Conservation (phyloP, 768 basidiomycete genomes). For the Inosperma sp. region DNA sequence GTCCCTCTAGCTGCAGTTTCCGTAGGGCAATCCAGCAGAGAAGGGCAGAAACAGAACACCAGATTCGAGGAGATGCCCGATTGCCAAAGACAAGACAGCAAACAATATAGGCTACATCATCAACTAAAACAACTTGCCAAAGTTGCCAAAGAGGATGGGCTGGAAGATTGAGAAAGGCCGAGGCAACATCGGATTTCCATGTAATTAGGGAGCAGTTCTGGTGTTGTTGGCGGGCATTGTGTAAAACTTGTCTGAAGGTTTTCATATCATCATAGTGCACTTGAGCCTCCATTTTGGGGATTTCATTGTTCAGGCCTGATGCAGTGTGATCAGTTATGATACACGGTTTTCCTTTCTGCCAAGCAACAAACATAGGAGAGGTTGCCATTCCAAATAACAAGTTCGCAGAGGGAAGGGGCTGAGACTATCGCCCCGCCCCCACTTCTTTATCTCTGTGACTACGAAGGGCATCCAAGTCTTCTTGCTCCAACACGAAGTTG, state of each 20-base stretch:
- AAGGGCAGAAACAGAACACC: constrained; percentile 28
- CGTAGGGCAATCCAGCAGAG: constrained; percentile 35
- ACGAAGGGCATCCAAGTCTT: constrained; percentile 20
- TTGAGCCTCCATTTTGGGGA: constrained; percentile 9
- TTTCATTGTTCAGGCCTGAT: background rate
- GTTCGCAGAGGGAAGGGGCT: background rate
- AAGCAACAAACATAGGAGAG: constrained; percentile 27
- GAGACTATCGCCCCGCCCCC: constrained; percentile 15
- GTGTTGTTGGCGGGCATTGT: background rate
- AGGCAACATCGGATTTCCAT: too few species aligned
- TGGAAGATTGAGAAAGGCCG: constrained; percentile 34
- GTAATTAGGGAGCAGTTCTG: constrained; percentile 27
- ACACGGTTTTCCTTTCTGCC: constrained; percentile 30
- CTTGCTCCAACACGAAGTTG: constrained; percentile 1
- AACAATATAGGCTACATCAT: constrained; percentile 22
- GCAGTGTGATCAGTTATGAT: too few species aligned
- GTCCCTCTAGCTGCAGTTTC: constrained; percentile 14
- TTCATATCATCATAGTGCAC: constrained; percentile 19
- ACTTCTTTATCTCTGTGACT: constrained; percentile 24
- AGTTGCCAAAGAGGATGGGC: constrained; percentile 40
- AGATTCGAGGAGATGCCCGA: constrained; percentile 19
- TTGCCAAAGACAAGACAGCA: constrained; percentile 24
- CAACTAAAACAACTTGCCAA: constrained; percentile 31
- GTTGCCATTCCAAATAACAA: constrained; percentile 2
- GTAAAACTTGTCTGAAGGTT: constrained; percentile 6